Evolutionary conservation across 2,329 filamentous ascomycete genomes (phyloP).

Genomic region (Pyrenophora teres): DNA sequence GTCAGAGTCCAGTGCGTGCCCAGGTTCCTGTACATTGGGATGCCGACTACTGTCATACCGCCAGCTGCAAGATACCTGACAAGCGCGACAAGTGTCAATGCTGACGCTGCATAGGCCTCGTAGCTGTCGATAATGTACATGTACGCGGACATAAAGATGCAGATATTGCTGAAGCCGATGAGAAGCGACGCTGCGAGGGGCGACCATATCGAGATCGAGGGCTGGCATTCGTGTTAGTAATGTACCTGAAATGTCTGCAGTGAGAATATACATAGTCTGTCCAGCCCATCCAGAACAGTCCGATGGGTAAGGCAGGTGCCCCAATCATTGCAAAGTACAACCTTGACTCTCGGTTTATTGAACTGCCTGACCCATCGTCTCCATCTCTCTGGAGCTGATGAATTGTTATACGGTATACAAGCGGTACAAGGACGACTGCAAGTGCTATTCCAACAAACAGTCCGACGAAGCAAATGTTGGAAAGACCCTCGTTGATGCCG

Average conservation of each 20-base stretch:
- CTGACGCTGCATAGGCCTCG: constrained; percentile 57
- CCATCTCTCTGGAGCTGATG: constrained; percentile 39
- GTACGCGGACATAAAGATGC: constrained; percentile 55
- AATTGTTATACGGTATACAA: constrained; percentile 44
- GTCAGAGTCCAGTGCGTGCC: constrained; percentile 43
- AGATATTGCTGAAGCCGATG: constrained; percentile 6
- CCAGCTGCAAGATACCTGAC: constrained; percentile 50
- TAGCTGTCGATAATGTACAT: constrained; percentile 65
- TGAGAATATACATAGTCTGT: constrained; percentile 46
- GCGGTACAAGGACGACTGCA: constrained; percentile 48
- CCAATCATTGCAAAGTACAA: constrained; percentile 59
- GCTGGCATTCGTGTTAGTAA: not conserved
- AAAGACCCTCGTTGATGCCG: constrained; percentile 51
- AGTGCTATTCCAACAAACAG: constrained; percentile 52
- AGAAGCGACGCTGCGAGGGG: constrained; percentile 54
- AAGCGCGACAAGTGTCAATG: constrained; percentile 50
- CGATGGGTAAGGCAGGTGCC: constrained; percentile 56
- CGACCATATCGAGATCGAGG: constrained; percentile 8
- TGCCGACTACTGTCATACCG: constrained; percentile 47
- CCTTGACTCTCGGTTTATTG: constrained; percentile 58
- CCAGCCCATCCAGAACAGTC: constrained; percentile 65
- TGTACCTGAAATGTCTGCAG: not conserved
- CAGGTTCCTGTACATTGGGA: constrained; percentile 49
- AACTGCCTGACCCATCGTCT: constrained; percentile 42
- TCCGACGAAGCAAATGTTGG: constrained; percentile 55